phyloP scores from a whole-genome alignment of 1,284 basidiomycete species.

The Fereydounia khargensis region DNA sequence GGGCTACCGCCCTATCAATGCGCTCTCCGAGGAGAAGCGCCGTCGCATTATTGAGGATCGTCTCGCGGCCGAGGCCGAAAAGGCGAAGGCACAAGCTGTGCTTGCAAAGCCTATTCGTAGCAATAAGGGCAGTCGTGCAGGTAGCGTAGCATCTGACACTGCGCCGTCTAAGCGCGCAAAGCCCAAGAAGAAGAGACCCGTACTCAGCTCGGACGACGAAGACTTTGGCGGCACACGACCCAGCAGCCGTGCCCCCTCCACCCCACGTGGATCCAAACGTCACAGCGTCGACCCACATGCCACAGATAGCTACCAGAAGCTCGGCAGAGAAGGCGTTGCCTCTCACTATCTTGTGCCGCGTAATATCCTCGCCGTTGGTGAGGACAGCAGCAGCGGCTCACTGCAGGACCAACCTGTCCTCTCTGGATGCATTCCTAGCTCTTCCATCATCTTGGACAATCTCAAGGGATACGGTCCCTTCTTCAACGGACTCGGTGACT shows the following conservation, averaged over 20 bases:
- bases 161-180: no score
- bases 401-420: background rate
- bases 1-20: conserved; percentile 27
- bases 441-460: conserved; percentile 22
- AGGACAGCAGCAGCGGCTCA: background rate
- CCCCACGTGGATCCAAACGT: conserved; percentile 19
- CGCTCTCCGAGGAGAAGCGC: conserved; percentile 31
- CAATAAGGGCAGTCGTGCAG: conserved; percentile 1
- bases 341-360: conserved; percentile 31
- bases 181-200: conserved; percentile 11
- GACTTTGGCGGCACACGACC: conserved; percentile 1
- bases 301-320: conserved; percentile 24
- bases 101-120: background rate
- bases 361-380: conserved; percentile 10
- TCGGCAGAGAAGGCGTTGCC: conserved; percentile 26
- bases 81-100: conserved; percentile 6
- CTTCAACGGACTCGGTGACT: conserved; percentile 31
- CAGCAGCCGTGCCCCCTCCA: conserved; percentile 13
- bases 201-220: conserved; percentile 7
- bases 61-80: conserved; percentile 19
- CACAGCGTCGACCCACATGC: conserved; percentile 28
- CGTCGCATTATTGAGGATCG: conserved; percentile 35
- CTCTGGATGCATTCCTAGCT: no score
- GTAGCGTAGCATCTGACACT: conserved; percentile 1
- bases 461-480: conserved; percentile 36